Conservation (phyloP, 106 monocot genomes). For the Dioscorea dumetorum region DNA sequence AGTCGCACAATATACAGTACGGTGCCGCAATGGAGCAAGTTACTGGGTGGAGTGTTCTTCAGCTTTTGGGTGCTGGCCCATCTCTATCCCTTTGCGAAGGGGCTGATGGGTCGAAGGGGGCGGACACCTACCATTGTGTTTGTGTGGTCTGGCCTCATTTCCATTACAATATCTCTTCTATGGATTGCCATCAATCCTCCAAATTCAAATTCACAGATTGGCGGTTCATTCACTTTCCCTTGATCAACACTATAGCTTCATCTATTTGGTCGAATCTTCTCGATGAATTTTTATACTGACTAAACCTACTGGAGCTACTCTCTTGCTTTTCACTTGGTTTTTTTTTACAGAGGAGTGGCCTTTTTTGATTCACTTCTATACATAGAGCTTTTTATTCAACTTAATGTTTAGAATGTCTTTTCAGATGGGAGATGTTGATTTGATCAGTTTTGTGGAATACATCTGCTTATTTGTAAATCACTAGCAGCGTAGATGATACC, state of each 20-base stretch:
- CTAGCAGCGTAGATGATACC: too few species aligned
- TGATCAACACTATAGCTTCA: not conserved
- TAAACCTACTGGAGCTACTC: too few species aligned
- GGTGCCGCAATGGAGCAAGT: constrained; percentile 3
- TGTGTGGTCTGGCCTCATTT: constrained; percentile 5
- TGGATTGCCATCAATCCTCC: not conserved
- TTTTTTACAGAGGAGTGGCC: too few species aligned
- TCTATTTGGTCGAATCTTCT: too few species aligned
- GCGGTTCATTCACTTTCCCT: not conserved
- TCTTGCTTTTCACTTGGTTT: too few species aligned
- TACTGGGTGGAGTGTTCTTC: constrained; percentile 2
- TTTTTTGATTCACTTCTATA: too few species aligned
- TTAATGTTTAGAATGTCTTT: too few species aligned
- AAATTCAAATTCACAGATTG: not conserved
- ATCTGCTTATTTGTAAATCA: too few species aligned
- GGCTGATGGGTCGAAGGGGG: constrained; percentile 6
- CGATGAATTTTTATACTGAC: too few species aligned
- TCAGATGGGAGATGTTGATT: too few species aligned
- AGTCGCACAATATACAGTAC: not conserved
- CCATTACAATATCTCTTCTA: constrained; percentile 1
- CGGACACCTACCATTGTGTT: constrained; percentile 1
- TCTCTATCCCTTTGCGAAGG: constrained; percentile 2
- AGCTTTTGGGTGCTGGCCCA: constrained; percentile 7
- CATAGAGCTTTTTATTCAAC: too few species aligned
- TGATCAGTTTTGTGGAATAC: too few species aligned